phyloP scores from a whole-genome alignment of 176 grass and related monocot species.

The Microstegium vimineum region DNA sequence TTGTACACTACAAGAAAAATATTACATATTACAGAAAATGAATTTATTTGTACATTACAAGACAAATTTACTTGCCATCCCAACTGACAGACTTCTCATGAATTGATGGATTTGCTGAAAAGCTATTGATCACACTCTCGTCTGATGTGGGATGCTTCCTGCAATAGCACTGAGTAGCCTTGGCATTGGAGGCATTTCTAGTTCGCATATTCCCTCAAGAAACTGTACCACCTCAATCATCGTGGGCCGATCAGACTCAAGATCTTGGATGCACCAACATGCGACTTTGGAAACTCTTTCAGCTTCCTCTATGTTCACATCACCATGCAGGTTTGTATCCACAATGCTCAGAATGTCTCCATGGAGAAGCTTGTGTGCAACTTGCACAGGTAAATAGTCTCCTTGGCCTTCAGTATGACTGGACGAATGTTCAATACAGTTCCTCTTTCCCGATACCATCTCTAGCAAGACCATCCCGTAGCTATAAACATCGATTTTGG shows the following conservation, averaged over 20 bases:
- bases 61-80: background rate
- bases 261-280: conserved; percentile 58
- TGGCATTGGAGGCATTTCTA: conserved; percentile 23
- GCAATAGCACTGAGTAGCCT: conserved; percentile 13
- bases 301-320: conserved; percentile 12
- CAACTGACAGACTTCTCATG: background rate
- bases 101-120: background rate
- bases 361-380: background rate
- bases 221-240: conserved; percentile 32
- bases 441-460: conserved; percentile 38
- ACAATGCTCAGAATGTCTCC: conserved; percentile 4
- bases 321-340: conserved; percentile 14
- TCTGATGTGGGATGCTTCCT: background rate
- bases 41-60: background rate
- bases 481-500: conserved; percentile 32
- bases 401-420: background rate
- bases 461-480: conserved; percentile 36
- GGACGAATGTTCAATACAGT: background rate
- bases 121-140: background rate
- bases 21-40: background rate
- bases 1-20: background rate
- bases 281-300: conserved; percentile 35
- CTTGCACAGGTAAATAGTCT: conserved; percentile 35
- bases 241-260: conserved; percentile 20
- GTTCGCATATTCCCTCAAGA: conserved; percentile 21